phyloP scores from a whole-genome alignment of 2,329 filamentous ascomycete species.

The Diaporthe eres region DNA sequence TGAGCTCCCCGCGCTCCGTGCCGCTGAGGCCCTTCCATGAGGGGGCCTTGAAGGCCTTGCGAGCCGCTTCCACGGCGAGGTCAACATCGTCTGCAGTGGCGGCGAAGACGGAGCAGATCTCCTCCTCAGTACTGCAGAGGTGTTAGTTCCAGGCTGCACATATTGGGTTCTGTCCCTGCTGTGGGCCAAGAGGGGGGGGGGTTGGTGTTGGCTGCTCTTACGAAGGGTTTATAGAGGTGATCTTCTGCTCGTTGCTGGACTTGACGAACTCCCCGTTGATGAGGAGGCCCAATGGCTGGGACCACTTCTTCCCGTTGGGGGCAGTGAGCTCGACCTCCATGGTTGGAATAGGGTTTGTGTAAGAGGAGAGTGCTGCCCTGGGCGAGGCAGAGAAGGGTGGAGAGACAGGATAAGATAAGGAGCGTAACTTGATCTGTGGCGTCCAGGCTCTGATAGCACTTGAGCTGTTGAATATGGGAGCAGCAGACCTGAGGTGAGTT shows the following conservation, averaged over 20 bases:
- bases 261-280: constrained; percentile 87
- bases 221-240: constrained; percentile 79
- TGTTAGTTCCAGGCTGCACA: constrained; percentile 3
- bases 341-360: constrained; percentile 30
- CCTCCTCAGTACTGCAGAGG: constrained; percentile 65
- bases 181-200: too few species aligned
- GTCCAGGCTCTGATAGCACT: not conserved
- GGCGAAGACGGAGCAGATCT: constrained; percentile 80
- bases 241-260: constrained; percentile 74
- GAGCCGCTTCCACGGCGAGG: constrained; percentile 77
- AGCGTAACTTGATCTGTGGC: not conserved
- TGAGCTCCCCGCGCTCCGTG: constrained; percentile 76
- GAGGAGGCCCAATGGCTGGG: constrained; percentile 82
- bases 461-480: not conserved
- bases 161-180: not conserved
- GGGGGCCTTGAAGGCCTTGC: constrained; percentile 75
- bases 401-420: constrained; percentile 7
- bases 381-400: not conserved
- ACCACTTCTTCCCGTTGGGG: constrained; percentile 81
- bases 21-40: constrained; percentile 78
- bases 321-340: constrained; percentile 74
- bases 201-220: constrained; percentile 53
- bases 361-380: constrained; percentile 19
- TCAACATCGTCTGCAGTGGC: constrained; percentile 78
- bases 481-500: not conserved